Conservation (phyloP, 2,329 filamentous ascomycete species). For the Dactylonectria macrodidyma region DNA sequence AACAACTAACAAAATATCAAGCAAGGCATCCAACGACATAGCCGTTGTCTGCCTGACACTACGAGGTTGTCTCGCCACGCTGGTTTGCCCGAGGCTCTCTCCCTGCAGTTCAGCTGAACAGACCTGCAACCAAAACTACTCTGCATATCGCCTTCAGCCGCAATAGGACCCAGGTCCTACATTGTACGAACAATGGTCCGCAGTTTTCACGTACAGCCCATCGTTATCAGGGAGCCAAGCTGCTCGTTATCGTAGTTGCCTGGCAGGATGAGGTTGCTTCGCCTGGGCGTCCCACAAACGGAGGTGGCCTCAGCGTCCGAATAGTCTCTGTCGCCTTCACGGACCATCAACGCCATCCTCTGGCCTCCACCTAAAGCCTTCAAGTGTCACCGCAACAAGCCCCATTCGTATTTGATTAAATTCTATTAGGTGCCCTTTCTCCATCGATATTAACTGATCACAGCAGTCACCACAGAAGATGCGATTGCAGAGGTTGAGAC, state of each 20-base stretch:
- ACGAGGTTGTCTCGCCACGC: neutral
- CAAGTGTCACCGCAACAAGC: too few relatives aligned
- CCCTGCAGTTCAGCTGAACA: neutral
- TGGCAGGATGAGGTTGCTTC: slow-evolving; percentile 2
- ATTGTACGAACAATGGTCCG: neutral
- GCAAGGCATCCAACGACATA: neutral
- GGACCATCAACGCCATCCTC: neutral
- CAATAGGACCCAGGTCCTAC: too few relatives aligned
- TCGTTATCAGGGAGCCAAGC: slow-evolving; percentile 3
- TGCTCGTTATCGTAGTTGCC: slow-evolving; percentile 5
- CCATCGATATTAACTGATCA: neutral
- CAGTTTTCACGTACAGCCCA: neutral
- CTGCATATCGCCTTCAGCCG: too few relatives aligned
- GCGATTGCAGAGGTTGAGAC: too few relatives aligned
- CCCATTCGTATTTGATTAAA: too few relatives aligned
- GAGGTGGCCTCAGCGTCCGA: slow-evolving; percentile 11
- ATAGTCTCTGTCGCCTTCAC: neutral
- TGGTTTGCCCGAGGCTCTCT: neutral
- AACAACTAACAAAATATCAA: too few relatives aligned
- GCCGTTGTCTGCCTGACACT: neutral
- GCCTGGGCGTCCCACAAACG: neutral
- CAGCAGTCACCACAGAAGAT: neutral
- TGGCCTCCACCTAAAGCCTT: neutral
- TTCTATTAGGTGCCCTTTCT: neutral
- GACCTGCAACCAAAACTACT: neutral